Evolutionary conservation across 176 grass and related monocot genomes (phyloP).

Genomic region (Otatea glauca): DNA sequence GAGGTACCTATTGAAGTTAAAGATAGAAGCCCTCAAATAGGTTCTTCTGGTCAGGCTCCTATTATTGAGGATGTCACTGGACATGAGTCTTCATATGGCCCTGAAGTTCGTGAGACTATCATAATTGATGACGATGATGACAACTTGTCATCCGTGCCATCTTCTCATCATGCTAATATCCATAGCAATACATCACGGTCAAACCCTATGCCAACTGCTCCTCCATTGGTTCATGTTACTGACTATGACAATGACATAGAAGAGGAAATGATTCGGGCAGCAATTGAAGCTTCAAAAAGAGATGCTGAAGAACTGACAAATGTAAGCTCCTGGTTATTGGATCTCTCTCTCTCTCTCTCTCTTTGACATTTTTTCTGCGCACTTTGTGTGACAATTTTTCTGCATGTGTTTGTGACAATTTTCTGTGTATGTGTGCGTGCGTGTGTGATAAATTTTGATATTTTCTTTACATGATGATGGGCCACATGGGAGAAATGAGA

Average conservation of each 20-base stretch:
- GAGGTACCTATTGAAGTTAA: slow-evolving; percentile 70
- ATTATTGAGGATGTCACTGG: slow-evolving; percentile 67
- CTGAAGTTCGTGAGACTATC: slow-evolving; percentile 58
- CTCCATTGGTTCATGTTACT: slow-evolving; percentile 64
- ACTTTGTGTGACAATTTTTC: neutral
- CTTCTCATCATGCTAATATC: slow-evolving; percentile 51
- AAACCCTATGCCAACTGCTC: slow-evolving; percentile 55
- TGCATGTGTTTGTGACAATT: neutral
- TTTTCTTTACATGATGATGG: neutral
- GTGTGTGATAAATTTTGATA: neutral
- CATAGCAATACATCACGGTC: slow-evolving; percentile 11
- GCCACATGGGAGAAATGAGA: slow-evolving; percentile 22
- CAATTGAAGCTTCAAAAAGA: slow-evolving; percentile 92
- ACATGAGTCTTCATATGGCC: slow-evolving; percentile 55
- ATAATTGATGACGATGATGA: slow-evolving; percentile 70
- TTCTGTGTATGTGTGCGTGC: neutral
- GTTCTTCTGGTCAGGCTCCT: slow-evolving; percentile 58
- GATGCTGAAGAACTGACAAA: slow-evolving; percentile 64
- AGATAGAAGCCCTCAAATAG: slow-evolving; percentile 52
- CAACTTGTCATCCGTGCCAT: slow-evolving; percentile 38
- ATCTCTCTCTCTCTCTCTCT: too few relatives aligned
- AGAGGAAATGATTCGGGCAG: slow-evolving; percentile 91
- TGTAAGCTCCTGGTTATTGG: slow-evolving; percentile 33
- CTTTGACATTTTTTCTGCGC: neutral
- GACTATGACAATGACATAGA: slow-evolving; percentile 96